phyloP scores from a whole-genome alignment of 768 basidiomycete species.

The Lactarius evosmus region DNA sequence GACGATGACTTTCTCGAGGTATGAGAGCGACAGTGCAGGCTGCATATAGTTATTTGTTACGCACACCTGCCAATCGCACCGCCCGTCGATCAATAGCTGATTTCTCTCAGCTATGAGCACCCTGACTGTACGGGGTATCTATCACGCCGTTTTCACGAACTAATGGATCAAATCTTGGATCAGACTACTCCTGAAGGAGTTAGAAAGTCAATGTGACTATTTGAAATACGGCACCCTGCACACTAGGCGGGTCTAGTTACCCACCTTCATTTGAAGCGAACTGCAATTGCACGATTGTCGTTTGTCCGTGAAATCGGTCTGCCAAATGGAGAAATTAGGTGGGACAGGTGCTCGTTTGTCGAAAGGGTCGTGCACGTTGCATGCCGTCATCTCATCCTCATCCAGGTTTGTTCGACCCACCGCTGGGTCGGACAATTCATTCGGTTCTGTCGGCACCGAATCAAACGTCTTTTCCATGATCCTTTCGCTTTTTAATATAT shows the following conservation, averaged over 20 bases:
- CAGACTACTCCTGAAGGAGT: background rate
- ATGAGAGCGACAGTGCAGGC: slow-evolving; percentile 3
- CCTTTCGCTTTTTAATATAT: background rate
- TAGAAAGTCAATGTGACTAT: background rate
- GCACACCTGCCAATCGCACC: background rate
- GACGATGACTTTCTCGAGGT: slow-evolving; percentile 64
- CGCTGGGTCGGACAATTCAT: background rate
- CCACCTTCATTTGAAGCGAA: background rate
- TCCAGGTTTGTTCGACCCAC: background rate
- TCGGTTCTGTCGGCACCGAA: background rate
- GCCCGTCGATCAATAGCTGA: background rate
- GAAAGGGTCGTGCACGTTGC: background rate
- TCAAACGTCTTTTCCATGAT: background rate
- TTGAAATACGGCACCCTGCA: background rate
- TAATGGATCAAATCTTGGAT: background rate
- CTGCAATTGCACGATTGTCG: background rate
- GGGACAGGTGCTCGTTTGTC: background rate
- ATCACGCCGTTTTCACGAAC: background rate
- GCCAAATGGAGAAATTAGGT: slow-evolving; percentile 7
- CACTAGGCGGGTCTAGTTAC: background rate
- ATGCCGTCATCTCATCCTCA: background rate
- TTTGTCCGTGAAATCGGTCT: background rate
- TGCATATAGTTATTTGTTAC: background rate
- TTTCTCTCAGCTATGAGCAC: background rate
- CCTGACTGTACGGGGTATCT: background rate